Percentiles rank a stretch among this genome's conserved stretches.
phyloP scores from a whole-genome alignment of 331 rosid species.

The Prunus yedoensis region DNA sequence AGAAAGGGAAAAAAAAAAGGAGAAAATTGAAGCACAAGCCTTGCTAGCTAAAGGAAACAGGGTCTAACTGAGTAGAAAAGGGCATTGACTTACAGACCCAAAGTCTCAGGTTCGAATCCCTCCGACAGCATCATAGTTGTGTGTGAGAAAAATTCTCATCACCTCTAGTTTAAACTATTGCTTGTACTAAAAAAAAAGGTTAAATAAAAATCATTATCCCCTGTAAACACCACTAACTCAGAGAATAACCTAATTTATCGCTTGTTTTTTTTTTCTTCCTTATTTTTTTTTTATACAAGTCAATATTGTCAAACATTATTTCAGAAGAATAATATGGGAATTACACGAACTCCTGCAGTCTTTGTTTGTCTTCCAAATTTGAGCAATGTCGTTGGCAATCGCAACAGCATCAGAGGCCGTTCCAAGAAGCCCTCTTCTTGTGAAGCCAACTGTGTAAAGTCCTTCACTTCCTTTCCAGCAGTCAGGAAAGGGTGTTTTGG shows the following conservation, averaged over 20 bases:
- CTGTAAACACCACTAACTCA: slow-evolving; percentile 10
- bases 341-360: slow-evolving; percentile 26
- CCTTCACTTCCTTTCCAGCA: slow-evolving; percentile 90
- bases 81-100: accelerated
- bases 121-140: too few relatives aligned
- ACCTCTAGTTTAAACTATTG: too few relatives aligned
- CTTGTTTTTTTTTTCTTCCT: neutral
- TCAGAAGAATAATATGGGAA: slow-evolving; percentile 50
- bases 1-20: neutral
- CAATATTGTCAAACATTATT: slow-evolving; percentile 23
- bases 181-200: neutral
- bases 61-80: too few relatives aligned
- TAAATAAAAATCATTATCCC: slow-evolving; percentile 19
- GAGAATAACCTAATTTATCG: neutral
- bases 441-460: slow-evolving; percentile 82
- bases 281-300: slow-evolving; percentile 5
- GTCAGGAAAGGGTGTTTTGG: slow-evolving; percentile 72
- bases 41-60: neutral
- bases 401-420: slow-evolving; percentile 68
- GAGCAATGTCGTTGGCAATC: slow-evolving; percentile 60
- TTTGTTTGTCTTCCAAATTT: slow-evolving; percentile 47
- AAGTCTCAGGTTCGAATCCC: too few relatives aligned
- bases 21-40: slow-evolving; percentile 10
- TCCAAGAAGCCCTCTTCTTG: slow-evolving; percentile 77
- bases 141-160: too few relatives aligned